A percentile compares a stretch with the other conserved stretches of the same genome.
phyloP scores from a whole-genome alignment of 2,329 filamentous ascomycete genomes.

The Cytospora leucostoma region DNA sequence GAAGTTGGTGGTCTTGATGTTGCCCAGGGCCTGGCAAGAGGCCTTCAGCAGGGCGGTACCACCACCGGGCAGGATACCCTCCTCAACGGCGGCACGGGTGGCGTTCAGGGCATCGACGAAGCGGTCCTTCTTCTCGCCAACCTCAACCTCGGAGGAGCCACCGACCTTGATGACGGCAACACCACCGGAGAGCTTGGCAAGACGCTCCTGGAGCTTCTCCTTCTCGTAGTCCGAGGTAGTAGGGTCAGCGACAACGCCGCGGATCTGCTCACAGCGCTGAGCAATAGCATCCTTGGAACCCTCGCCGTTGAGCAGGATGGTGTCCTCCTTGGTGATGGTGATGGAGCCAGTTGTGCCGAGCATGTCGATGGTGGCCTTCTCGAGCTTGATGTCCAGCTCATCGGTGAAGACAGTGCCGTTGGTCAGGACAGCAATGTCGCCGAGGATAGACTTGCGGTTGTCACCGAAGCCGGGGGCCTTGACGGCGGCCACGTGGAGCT shows the following conservation, averaged over 20 bases:
- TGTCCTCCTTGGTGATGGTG: conserved; percentile 99
- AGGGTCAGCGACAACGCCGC: conserved; percentile 91
- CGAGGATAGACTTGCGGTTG: conserved; percentile 99
- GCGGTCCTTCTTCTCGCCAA: conserved; percentile 99
- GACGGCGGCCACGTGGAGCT: conserved; percentile 97
- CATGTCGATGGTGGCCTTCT: conserved; percentile 95
- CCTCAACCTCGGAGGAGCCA: conserved; percentile 95
- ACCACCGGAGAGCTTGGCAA: conserved; percentile 98
- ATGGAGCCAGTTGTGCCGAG: conserved; percentile 96
- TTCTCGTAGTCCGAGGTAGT: conserved; percentile 98
- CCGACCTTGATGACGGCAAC: conserved; percentile 99
- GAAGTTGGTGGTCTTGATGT: conserved; percentile 90
- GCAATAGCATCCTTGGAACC: conserved; percentile 91
- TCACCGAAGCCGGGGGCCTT: conserved; percentile 99
- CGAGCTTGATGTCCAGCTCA: conserved; percentile 97
- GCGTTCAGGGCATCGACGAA: conserved; percentile 98
- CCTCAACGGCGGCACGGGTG: conserved; percentile 96
- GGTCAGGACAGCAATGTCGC: conserved; percentile 92
- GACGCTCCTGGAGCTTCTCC: conserved; percentile 99
- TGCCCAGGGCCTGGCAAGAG: conserved; percentile 79
- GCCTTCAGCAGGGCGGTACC: conserved; percentile 98
- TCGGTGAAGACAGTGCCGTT: conserved; percentile 98
- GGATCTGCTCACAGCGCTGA: conserved; percentile 98
- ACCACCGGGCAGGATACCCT: conserved; percentile 98
- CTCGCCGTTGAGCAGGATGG: conserved; percentile 96